A percentile compares a stretch with the other conserved stretches of the same genome.
Evolutionary conservation across 2,329 filamentous ascomycete genomes (phyloP).

Genomic region (Colletotrichum musae): DNA sequence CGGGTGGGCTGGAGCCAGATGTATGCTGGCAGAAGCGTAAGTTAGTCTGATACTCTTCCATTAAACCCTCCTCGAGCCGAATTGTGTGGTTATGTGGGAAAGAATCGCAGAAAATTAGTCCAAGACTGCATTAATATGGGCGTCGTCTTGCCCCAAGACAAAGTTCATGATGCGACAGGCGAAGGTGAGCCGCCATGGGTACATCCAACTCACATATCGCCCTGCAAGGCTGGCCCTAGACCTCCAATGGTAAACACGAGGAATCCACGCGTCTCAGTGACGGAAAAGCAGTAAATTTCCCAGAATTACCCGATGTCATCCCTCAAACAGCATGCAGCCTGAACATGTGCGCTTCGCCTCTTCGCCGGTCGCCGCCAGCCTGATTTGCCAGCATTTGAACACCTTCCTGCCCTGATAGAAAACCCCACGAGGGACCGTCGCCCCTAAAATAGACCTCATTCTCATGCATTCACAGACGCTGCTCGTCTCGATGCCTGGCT

Average conservation of each 20-base stretch:
- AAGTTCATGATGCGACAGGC: too few species aligned
- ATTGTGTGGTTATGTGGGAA: too few species aligned
- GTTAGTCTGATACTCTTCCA: too few species aligned
- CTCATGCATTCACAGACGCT: constrained; percentile 34
- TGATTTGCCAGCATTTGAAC: constrained; percentile 27
- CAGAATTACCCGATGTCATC: constrained; percentile 29
- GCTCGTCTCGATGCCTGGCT: constrained; percentile 41
- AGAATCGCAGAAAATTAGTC: too few species aligned
- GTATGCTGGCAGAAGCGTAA: too few species aligned
- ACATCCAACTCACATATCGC: too few species aligned
- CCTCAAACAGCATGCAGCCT: constrained; percentile 24
- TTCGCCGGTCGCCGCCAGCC: constrained; percentile 38
- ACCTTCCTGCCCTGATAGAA: constrained; percentile 6
- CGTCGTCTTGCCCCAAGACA: neutral
- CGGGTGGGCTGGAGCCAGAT: too few species aligned
- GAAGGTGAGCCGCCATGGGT: too few species aligned
- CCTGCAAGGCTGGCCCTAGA: too few species aligned
- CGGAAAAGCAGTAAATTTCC: constrained; percentile 16
- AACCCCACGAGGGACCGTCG: constrained; percentile 16
- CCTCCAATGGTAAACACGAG: too few species aligned
- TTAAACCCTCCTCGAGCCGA: too few species aligned
- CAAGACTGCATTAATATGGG: neutral
- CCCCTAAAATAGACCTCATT: constrained; percentile 12
- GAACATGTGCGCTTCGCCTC: constrained; percentile 35
- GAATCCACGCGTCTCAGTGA: neutral